These are phyloP conservation scores for Dioscorea dumetorum DNA, from an alignment of 106 monocot species.

Conservation along the genomic window DNA sequence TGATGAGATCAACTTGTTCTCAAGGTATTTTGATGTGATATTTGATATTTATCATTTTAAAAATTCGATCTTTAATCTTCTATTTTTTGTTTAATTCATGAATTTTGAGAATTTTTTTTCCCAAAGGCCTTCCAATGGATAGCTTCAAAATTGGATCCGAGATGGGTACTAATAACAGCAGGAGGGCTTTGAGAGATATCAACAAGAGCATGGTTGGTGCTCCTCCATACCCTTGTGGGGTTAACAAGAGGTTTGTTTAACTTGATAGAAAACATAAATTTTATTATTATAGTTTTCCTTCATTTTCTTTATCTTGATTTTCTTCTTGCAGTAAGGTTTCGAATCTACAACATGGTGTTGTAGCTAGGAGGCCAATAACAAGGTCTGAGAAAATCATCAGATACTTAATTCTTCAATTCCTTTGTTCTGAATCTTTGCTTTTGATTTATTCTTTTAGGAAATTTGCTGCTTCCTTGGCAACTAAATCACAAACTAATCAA, in stretches of 20 bases:
- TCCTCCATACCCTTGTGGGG: conserved; percentile 33
- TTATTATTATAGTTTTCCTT: neutral
- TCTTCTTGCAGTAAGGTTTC: conserved; percentile 29
- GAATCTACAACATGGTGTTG: conserved; percentile 8
- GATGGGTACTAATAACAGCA: conserved; percentile 29
- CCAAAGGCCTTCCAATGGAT: conserved; percentile 31
- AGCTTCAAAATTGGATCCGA: conserved; percentile 24
- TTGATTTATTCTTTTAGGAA: conserved; percentile 32
- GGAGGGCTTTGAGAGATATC: conserved; percentile 74
- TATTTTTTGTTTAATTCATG: neutral
- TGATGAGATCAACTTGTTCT: conserved; percentile 2
- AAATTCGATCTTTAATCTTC: neutral
- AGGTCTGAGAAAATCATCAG: conserved; percentile 30
- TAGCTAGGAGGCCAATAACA: conserved; percentile 54
- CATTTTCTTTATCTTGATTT: conserved; percentile 1
- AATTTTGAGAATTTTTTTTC: neutral
- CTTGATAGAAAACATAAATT: neutral
- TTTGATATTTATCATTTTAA: neutral
- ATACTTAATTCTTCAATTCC: neutral
- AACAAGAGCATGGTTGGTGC: conserved; percentile 34
- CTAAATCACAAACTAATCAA: conserved; percentile 28
- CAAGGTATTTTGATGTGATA: conserved; percentile 4
- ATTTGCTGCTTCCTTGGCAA: conserved; percentile 58
- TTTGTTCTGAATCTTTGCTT: neutral
- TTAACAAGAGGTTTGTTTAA: conserved; percentile 42